These are phyloP conservation scores for Monosporozyma unispora DNA, from an alignment of 805 yeast species.

Conservation along the genomic window DNA sequence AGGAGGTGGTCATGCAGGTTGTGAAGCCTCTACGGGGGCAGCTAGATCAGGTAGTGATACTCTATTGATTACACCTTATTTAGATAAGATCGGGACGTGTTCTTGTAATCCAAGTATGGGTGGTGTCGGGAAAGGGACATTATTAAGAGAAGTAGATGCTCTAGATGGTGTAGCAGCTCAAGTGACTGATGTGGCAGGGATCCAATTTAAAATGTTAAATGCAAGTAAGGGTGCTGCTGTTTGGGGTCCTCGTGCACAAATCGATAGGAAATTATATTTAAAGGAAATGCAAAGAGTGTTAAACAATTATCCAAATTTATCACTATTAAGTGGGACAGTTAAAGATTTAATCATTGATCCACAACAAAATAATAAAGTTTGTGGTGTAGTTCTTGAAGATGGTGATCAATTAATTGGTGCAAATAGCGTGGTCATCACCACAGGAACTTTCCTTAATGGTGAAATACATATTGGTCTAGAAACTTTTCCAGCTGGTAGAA, in stretches of 20 bases:
- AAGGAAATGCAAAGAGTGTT: conserved; percentile 64
- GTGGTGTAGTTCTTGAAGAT: conserved; percentile 65
- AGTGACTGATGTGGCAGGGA: conserved; percentile 88
- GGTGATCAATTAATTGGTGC: conserved; percentile 62
- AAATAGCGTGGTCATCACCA: conserved; percentile 72
- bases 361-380: conserved; percentile 28
- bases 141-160: conserved; percentile 89
- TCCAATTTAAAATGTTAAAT: conserved; percentile 81
- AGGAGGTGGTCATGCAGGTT: conserved; percentile 99
- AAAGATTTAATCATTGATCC: conserved; percentile 65
- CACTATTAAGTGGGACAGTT: conserved; percentile 59
- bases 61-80: conserved; percentile 61
- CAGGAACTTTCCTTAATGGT: conserved; percentile 92
- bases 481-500: conserved; percentile 81
- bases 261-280: conserved; percentile 74
- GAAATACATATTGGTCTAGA: conserved; percentile 87
- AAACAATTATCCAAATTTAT: conserved; percentile 44
- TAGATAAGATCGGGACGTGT: conserved; percentile 78
- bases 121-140: conserved; percentile 95
- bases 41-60: conserved; percentile 67
- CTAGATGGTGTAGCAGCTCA: conserved; percentile 83
- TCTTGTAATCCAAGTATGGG: conserved; percentile 98
- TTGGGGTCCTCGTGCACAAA: conserved; percentile 97
- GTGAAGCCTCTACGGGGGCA: conserved; percentile 92
- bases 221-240: conserved; percentile 87